phyloP scores from a whole-genome alignment of 2,329 filamentous ascomycete genomes.

The Thelonectria discophora region DNA sequence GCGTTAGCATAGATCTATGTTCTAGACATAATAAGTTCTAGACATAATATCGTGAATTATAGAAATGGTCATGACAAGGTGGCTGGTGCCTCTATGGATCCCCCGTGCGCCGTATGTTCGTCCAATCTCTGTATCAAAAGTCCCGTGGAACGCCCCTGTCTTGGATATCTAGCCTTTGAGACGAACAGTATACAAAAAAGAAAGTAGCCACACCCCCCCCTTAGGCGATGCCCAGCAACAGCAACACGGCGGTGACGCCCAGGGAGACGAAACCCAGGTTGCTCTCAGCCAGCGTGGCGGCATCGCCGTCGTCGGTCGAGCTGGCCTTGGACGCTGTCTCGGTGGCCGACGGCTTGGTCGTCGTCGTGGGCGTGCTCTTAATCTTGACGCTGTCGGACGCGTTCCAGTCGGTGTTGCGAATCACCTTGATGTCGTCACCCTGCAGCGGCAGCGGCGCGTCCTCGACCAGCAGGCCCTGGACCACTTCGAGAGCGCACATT shows the following conservation, averaged over 20 bases:
- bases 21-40: constrained; percentile 39
- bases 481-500: constrained; percentile 70
- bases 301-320: constrained; percentile 33
- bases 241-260: constrained; percentile 32
- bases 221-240: constrained; percentile 33
- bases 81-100: constrained; percentile 27
- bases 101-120: constrained; percentile 15
- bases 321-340: constrained; percentile 26
- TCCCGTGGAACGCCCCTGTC: constrained; percentile 26
- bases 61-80: constrained; percentile 31
- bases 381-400: constrained; percentile 26
- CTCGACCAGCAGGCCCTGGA: constrained; percentile 66
- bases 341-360: constrained; percentile 11
- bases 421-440: constrained; percentile 57
- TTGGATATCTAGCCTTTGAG: constrained; percentile 31
- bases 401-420: constrained; percentile 46
- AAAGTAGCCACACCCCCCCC: constrained; percentile 5
- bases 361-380: constrained; percentile 24
- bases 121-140: constrained; percentile 9
- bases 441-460: constrained; percentile 56
- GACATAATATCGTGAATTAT: constrained; percentile 41
- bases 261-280: constrained; percentile 35
- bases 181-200: constrained; percentile 24
- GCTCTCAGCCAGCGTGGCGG: constrained; percentile 26
- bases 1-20: constrained; percentile 37